These are phyloP conservation scores for Xanthoceras sorbifolium DNA, from an alignment of 345 rosid species.

Conservation along the genomic window DNA sequence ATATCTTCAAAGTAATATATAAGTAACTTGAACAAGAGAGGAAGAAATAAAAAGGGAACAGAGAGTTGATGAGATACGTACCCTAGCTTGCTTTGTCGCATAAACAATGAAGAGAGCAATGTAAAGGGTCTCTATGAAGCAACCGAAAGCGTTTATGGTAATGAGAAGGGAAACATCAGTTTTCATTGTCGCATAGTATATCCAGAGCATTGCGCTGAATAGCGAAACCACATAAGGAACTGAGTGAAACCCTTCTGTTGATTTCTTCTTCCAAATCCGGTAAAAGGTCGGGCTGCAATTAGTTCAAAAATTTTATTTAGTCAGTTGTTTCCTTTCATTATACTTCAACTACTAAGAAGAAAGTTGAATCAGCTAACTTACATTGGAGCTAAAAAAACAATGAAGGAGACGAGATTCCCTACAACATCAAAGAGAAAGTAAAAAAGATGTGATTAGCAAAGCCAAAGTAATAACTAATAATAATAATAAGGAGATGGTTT, in stretches of 20 bases:
- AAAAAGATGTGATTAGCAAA: background rate
- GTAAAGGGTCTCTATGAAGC: constrained; percentile 63
- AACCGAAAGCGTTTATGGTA: constrained; percentile 64
- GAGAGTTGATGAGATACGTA: constrained; percentile 16
- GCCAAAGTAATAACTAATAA: background rate
- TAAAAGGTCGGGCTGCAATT: constrained; percentile 63
- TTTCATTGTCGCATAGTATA: constrained; percentile 65
- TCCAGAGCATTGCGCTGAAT: constrained; percentile 69
- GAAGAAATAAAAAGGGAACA: background rate
- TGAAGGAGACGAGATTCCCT: constrained; percentile 37
- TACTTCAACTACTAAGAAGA: background rate
- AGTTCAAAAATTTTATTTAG: background rate
- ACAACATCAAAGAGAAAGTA: background rate
- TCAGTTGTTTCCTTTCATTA: background rate
- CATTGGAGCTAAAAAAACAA: constrained; percentile 43
- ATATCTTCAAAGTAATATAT: too few relatives aligned
- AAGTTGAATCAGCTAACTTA: constrained; percentile 19
- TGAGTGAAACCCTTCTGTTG: constrained; percentile 76
- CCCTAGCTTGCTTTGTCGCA: constrained; percentile 57
- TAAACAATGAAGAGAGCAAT: constrained; percentile 52
- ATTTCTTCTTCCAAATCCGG: constrained; percentile 64
- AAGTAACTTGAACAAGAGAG: background rate
- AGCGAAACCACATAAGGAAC: constrained; percentile 64
- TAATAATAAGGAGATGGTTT: background rate
- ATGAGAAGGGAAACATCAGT: constrained; percentile 60